Conservation (phyloP, 208 protist genomes). For the Acanthamoeba culbertsoni region DNA sequence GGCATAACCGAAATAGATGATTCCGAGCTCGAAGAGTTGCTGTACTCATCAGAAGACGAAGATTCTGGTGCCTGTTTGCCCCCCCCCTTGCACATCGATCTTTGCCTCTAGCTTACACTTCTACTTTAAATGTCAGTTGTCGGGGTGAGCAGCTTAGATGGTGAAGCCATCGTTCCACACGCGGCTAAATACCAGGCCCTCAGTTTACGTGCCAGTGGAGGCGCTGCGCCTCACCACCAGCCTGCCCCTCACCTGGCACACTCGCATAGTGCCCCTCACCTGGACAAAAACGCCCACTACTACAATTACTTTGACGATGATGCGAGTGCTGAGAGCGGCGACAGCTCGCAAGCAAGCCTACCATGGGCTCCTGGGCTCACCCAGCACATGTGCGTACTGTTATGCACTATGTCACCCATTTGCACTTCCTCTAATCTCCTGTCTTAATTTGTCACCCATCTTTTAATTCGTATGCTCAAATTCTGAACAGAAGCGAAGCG, state of each 20-base stretch:
- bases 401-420: background rate
- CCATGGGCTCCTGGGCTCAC: background rate
- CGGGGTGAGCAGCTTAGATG: too few species aligned
- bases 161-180: background rate
- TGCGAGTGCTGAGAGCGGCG: background rate
- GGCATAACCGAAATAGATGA: background rate
- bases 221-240: background rate
- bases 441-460: background rate
- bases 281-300: background rate
- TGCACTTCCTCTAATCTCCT: background rate
- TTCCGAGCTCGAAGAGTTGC: background rate
- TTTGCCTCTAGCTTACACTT: too few species aligned
- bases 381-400: background rate
- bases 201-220: background rate
- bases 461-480: background rate
- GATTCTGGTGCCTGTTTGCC: background rate
- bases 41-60: constrained; percentile 8
- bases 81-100: background rate
- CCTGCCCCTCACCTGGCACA: background rate
- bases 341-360: background rate
- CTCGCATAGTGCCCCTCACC: background rate
- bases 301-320: background rate
- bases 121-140: too few species aligned
- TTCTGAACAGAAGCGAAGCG: background rate
- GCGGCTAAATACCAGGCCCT: constrained; percentile 5